phyloP scores from a whole-genome alignment of 305 asterid genomes.

The Salvia sclarea region DNA sequence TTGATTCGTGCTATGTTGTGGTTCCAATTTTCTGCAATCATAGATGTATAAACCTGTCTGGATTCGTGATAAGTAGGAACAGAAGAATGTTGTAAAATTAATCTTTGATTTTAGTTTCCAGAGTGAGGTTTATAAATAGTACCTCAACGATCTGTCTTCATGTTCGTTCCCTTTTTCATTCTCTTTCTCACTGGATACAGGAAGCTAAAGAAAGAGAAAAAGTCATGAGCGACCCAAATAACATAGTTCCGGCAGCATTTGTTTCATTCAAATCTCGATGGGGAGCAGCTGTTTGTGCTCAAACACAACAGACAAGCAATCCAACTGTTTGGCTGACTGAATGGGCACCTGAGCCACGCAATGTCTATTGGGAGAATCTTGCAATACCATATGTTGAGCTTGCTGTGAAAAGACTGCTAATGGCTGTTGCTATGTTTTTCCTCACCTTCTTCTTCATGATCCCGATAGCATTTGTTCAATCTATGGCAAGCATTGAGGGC shows the following conservation, averaged over 20 bases:
- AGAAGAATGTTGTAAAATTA: background rate
- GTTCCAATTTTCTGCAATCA: background rate
- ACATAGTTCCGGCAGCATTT: slow-evolving; percentile 88
- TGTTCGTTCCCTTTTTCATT: background rate
- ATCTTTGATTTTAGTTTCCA: background rate
- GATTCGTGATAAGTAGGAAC: background rate
- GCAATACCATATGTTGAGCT: slow-evolving; percentile 90
- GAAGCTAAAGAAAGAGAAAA: slow-evolving; percentile 80
- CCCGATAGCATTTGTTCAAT: slow-evolving; percentile 88
- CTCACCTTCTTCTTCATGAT: slow-evolving; percentile 93
- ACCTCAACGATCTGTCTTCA: background rate
- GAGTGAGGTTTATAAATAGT: background rate
- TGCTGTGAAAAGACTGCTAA: slow-evolving; percentile 56
- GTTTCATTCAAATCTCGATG: slow-evolving; percentile 90
- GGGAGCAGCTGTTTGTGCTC: slow-evolving; percentile 99
- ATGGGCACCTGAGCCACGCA: slow-evolving; percentile 98
- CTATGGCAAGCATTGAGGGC: slow-evolving; percentile 85
- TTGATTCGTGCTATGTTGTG: background rate
- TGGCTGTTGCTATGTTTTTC: slow-evolving; percentile 76
- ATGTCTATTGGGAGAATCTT: slow-evolving; percentile 89
- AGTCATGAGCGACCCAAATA: slow-evolving; percentile 68
- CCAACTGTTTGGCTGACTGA: slow-evolving; percentile 92
- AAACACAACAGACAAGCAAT: slow-evolving; percentile 85
- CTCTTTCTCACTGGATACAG: slow-evolving; percentile 38
- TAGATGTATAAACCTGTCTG: background rate